These are phyloP conservation scores for Tulasnella sp. DNA, from an alignment of 768 basidiomycete species.

Conservation along the genomic window DNA sequence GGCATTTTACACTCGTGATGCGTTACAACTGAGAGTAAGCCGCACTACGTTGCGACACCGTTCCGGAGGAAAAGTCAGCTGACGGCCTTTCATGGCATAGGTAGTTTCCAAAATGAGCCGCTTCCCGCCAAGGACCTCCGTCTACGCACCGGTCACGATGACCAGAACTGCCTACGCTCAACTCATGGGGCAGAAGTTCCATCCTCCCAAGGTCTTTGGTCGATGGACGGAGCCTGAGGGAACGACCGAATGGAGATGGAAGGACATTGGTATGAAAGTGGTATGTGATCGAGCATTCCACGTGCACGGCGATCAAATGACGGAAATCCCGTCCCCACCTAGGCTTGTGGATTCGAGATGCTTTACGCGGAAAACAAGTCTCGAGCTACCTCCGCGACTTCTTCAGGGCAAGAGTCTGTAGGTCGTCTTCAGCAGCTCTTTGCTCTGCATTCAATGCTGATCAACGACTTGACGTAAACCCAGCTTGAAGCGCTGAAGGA, in stretches of 20 bases:
- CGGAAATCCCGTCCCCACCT: conserved; percentile 1
- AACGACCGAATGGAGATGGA: conserved; percentile 60
- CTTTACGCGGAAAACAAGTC: conserved; percentile 73
- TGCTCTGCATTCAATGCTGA: background rate
- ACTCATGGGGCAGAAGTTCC: conserved; percentile 80
- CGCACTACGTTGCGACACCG: background rate
- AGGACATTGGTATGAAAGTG: conserved; percentile 88
- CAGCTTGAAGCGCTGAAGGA: conserved; percentile 60
- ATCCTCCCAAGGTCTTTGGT: conserved; percentile 83
- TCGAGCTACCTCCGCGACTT: background rate
- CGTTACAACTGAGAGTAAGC: conserved; percentile 73
- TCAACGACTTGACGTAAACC: background rate
- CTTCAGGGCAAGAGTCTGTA: background rate
- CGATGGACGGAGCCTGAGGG: conserved; percentile 54
- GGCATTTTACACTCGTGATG: conserved; percentile 92
- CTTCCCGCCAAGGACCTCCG: conserved; percentile 63
- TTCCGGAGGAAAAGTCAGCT: background rate
- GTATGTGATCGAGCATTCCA: conserved; percentile 30
- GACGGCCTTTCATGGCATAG: conserved; percentile 30
- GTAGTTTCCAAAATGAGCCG: conserved; percentile 80
- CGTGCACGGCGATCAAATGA: background rate
- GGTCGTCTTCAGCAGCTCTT: background rate
- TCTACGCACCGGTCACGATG: conserved; percentile 55
- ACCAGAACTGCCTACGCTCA: conserved; percentile 94
- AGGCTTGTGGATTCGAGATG: conserved; percentile 97